A percentile compares a stretch with the other conserved stretches of the same genome.
Evolutionary conservation across 176 grass and related monocot species (phyloP).

Genomic region (Oryza coarctata): DNA sequence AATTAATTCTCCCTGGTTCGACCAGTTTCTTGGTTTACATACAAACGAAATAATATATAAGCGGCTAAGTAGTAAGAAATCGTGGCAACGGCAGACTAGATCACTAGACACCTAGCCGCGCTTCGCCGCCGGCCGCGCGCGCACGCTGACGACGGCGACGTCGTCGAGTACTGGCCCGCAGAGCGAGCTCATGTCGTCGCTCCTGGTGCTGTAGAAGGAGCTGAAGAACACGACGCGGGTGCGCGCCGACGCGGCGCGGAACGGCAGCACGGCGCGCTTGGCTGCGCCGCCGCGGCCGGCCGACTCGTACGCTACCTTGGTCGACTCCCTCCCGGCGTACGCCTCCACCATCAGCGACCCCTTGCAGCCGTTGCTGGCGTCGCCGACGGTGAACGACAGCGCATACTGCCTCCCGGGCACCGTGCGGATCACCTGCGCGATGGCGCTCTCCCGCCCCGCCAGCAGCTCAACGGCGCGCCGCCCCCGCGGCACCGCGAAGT

Average conservation of each 20-base stretch:
- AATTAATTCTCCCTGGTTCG: neutral
- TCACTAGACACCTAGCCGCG: conserved; percentile 8
- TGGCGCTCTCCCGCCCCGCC: conserved; percentile 69
- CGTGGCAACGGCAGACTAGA: neutral
- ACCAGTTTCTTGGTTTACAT: neutral
- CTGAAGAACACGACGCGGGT: conserved; percentile 81
- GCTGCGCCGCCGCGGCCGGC: conserved; percentile 50
- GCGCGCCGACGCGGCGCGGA: conserved; percentile 49
- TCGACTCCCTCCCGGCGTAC: conserved; percentile 53
- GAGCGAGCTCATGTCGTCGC: conserved; percentile 87
- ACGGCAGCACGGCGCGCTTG: conserved; percentile 60
- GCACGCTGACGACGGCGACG: conserved; percentile 75
- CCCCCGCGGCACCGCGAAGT: conserved; percentile 71
- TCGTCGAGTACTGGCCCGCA: conserved; percentile 85
- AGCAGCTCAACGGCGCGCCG: conserved; percentile 74
- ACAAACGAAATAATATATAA: neutral
- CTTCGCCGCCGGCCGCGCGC: conserved; percentile 14
- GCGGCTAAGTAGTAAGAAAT: neutral
- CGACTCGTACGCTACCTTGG: conserved; percentile 67
- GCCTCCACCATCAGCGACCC: conserved; percentile 78
- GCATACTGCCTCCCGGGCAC: conserved; percentile 54
- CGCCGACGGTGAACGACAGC: conserved; percentile 76
- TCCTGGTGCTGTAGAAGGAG: conserved; percentile 72
- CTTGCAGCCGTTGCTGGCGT: conserved; percentile 65
- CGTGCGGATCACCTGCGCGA: conserved; percentile 77